phyloP scores from a whole-genome alignment of 352 stramenopile species.

The Thalassiosira mediterranea region DNA sequence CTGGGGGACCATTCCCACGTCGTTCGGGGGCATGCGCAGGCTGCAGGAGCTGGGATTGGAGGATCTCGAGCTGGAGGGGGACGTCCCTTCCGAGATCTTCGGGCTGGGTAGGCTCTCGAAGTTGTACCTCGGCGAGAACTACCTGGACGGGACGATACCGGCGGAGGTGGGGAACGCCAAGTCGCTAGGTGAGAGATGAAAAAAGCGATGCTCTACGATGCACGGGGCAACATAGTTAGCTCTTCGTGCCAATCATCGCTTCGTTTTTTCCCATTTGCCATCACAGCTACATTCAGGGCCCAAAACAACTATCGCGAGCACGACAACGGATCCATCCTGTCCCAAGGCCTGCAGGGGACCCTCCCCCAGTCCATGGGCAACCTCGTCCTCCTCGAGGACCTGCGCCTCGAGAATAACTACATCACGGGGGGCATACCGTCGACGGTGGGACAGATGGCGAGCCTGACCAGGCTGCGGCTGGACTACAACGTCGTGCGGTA shows the following conservation, averaged over 20 bases:
- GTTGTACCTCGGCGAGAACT: slow-evolving; percentile 38
- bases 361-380: slow-evolving; percentile 17
- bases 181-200: slow-evolving; percentile 19
- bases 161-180: slow-evolving; percentile 11
- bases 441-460: slow-evolving; percentile 1
- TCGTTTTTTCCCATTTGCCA: no score
- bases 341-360: slow-evolving; percentile 9
- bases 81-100: slow-evolving; percentile 38
- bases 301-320: slow-evolving; percentile 24
- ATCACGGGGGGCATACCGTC: slow-evolving; percentile 5
- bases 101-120: slow-evolving; percentile 26
- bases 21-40: slow-evolving; percentile 23
- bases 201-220: no score
- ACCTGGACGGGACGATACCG: slow-evolving; percentile 12
- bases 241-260: no score
- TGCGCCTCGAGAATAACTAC: slow-evolving; percentile 29
- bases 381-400: slow-evolving; percentile 11
- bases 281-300: slow-evolving; percentile 3
- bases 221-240: no score
- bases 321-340: slow-evolving; percentile 11
- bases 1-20: slow-evolving; percentile 47
- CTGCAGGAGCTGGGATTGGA: slow-evolving; percentile 53
- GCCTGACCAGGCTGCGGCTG: slow-evolving; percentile 6
- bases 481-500: slow-evolving; percentile 15
- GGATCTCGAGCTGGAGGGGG: slow-evolving; percentile 49